These are phyloP conservation scores for Crucibulum laeve DNA, from an alignment of 768 basidiomycete genomes.

Conservation along the genomic window DNA sequence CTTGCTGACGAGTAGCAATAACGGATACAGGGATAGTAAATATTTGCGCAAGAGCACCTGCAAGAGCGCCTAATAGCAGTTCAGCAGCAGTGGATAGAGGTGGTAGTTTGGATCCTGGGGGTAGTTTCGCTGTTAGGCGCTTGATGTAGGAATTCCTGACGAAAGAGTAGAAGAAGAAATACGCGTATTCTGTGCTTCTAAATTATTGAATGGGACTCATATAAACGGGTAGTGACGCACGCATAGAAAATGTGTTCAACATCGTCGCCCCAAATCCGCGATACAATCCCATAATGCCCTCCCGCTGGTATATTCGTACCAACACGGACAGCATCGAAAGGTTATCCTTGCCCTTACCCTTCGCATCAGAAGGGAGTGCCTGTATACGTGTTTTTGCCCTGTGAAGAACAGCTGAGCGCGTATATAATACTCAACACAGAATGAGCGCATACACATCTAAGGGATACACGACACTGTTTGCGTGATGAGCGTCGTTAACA, in stretches of 20 bases:
- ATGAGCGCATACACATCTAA: conserved; percentile 77
- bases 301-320: conserved; percentile 66
- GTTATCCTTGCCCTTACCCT: conserved; percentile 48
- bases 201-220: not conserved
- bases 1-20: conserved; percentile 96
- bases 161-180: conserved; percentile 98
- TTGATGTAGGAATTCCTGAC: conserved; percentile 81
- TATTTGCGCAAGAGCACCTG: conserved; percentile 92
- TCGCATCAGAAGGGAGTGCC: conserved; percentile 49
- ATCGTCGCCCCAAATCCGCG: conserved; percentile 94
- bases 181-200: conserved; percentile 78
- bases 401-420: conserved; percentile 7
- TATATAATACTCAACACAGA: not conserved
- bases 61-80: conserved; percentile 83
- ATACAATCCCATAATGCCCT: conserved; percentile 83
- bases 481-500: conserved; percentile 2
- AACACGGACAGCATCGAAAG: conserved; percentile 64
- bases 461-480: conserved; percentile 81
- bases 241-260: conserved; percentile 97
- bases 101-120: conserved; percentile 56
- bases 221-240: conserved; percentile 41
- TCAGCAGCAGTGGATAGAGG: conserved; percentile 75
- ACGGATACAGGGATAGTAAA: conserved; percentile 98
- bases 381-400: conserved; percentile 97
- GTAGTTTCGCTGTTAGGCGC: conserved; percentile 55